Evolutionary conservation across 345 rosid genomes (phyloP).

Genomic region (Laguncularia racemosa): DNA sequence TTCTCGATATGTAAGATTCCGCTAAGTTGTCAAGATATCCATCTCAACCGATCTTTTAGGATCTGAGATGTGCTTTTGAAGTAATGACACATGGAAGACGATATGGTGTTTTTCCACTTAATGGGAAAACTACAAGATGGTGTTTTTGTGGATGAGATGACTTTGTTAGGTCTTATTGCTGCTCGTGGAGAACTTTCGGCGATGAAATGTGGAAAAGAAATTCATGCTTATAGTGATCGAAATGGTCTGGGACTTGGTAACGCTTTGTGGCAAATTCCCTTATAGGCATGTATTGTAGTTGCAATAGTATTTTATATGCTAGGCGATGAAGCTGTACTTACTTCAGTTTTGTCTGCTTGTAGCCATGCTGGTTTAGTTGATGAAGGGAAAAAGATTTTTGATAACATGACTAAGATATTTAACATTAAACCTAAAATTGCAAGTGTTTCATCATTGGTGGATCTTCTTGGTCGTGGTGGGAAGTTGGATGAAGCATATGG

Average conservation of each 20-base stretch:
- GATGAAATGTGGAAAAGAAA: slow-evolving; percentile 12
- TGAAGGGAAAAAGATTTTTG: slow-evolving; percentile 21
- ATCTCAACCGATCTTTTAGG: too few relatives aligned
- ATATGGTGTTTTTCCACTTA: slow-evolving; percentile 1
- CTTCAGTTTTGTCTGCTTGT: slow-evolving; percentile 25
- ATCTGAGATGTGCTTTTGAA: too few relatives aligned
- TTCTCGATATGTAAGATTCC: too few relatives aligned
- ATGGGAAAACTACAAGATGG: slow-evolving; percentile 9
- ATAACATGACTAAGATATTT: slow-evolving; percentile 10
- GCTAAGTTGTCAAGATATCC: too few relatives aligned
- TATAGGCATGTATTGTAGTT: slow-evolving; percentile 15
- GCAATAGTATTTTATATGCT: slow-evolving; percentile 11
- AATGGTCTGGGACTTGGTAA: neutral
- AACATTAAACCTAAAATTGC: slow-evolving; percentile 12
- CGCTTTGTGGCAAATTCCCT: slow-evolving; percentile 17
- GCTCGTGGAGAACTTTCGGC: slow-evolving; percentile 10
- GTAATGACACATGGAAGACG: too few relatives aligned
- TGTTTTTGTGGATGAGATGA: slow-evolving; percentile 10
- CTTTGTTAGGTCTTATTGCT: slow-evolving; percentile 14
- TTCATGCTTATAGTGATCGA: slow-evolving; percentile 15
- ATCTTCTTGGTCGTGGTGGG: slow-evolving; percentile 24
- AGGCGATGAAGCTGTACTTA: slow-evolving; percentile 16
- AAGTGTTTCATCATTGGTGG: slow-evolving; percentile 19
- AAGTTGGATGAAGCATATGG: slow-evolving; percentile 16
- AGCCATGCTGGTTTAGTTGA: slow-evolving; percentile 24